Evolutionary conservation across 805 yeast genomes (phyloP).

Genomic region (Wickerhamiella shivajii): DNA sequence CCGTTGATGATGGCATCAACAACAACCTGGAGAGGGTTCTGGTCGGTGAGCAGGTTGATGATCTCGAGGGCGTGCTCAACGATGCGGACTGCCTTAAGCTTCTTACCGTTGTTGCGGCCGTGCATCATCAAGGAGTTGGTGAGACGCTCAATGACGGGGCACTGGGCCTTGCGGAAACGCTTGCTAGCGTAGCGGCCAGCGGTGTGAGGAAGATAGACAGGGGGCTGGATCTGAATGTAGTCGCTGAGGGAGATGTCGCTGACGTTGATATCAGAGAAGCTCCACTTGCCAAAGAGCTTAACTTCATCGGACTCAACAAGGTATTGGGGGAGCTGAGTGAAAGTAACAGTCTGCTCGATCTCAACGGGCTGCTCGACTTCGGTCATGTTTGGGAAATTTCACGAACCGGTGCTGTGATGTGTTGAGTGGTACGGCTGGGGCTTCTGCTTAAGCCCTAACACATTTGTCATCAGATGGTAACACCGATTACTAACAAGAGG

Average conservation of each 20-base stretch:
- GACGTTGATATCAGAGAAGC: constrained; percentile 93
- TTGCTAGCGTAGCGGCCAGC: constrained; percentile 99
- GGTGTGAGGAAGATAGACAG: constrained; percentile 96
- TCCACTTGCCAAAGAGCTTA: constrained; percentile 99
- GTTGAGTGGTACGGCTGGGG: too few relatives aligned
- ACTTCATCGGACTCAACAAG: constrained; percentile 92
- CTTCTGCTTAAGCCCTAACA: too few relatives aligned
- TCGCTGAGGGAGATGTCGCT: constrained; percentile 97
- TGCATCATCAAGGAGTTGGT: constrained; percentile 99
- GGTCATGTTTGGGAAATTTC: too few relatives aligned
- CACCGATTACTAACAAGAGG: too few relatives aligned
- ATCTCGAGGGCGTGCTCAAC: constrained; percentile 98
- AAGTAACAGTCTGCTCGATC: constrained; percentile 69
- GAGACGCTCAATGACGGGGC: constrained; percentile 98
- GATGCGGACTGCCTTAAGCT: constrained; percentile 99
- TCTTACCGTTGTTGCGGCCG: constrained; percentile 99
- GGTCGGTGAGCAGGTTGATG: constrained; percentile 92
- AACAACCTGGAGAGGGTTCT: constrained; percentile 97
- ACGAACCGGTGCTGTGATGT: too few relatives aligned
- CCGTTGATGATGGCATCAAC: constrained; percentile 99
- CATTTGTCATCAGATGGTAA: too few relatives aligned
- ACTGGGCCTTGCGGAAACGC: constrained; percentile 99
- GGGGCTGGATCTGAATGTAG: constrained; percentile 95
- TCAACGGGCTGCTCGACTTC: too few relatives aligned
- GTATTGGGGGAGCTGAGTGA: constrained; percentile 93